These are phyloP conservation scores for Elsinoe necatrix DNA, from an alignment of 2,329 filamentous ascomycete genomes.

Conservation along the genomic window DNA sequence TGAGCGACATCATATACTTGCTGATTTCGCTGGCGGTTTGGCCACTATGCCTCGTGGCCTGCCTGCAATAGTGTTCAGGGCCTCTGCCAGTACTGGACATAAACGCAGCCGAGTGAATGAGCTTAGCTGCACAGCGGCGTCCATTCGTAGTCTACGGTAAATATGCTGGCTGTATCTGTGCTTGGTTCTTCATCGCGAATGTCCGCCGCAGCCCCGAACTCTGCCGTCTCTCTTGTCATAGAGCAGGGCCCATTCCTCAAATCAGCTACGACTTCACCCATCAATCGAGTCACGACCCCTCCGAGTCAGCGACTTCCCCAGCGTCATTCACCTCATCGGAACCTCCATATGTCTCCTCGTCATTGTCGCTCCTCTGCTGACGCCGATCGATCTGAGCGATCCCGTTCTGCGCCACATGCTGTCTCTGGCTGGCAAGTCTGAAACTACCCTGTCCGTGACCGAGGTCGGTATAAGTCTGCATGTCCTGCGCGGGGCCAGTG, in stretches of 20 bases:
- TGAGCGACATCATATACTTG: too few species aligned
- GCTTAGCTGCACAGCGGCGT: background rate
- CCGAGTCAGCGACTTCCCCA: background rate
- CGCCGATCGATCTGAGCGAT: too few species aligned
- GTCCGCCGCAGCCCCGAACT: background rate
- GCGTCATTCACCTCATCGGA: background rate
- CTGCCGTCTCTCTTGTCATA: background rate
- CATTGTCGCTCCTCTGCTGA: background rate
- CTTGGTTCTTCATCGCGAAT: background rate
- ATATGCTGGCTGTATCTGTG: background rate
- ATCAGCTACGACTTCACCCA: background rate
- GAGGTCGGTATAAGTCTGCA: too few species aligned
- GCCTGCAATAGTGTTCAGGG: too few species aligned
- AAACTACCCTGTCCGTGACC: background rate
- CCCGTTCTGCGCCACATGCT: background rate
- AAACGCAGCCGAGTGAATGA: too few species aligned
- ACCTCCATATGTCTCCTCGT: background rate
- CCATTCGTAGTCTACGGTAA: background rate
- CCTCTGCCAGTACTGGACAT: too few species aligned
- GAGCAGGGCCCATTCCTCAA: background rate
- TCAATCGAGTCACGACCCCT: background rate
- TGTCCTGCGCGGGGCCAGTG: too few species aligned
- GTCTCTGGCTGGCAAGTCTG: background rate
- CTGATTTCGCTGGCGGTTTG: too few species aligned
- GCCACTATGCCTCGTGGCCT: too few species aligned